Evolutionary conservation across 2,329 filamentous ascomycete species (phyloP), one percentile per base, ranked within the genome.

Genomic region (Escovopsis weberi): DNA sequence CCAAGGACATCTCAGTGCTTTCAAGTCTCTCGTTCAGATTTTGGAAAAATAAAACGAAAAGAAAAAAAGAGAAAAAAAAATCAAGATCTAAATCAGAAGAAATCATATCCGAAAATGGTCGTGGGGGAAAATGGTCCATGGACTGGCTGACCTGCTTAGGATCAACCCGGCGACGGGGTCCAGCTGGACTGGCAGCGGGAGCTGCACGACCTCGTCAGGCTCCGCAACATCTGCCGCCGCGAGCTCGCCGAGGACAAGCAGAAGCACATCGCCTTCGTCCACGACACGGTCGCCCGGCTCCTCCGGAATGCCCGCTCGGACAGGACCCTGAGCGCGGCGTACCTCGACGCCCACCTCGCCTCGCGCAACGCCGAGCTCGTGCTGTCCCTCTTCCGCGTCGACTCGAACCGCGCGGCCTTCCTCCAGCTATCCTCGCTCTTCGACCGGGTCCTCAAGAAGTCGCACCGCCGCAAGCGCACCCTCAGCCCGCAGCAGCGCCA

Each of bases 371-470:
- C 66, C 33, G 42, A 61, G 15, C 48, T 74, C 33, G 59, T 78
- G 7, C 48, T 55, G 7, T n/a, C 59, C 8, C 54, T 72, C 44
- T 69, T 75, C 50, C 48, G 57, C n/a, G 56, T 65, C 3, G 59
- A 65, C 7, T 56, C 63, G 19, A 80, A 77, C 47, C 64, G 72
- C 39, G 66, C 74, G 43, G 67, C 70, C 26, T 78, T 85, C 53
- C 62, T 87, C 30, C 74, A 72, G 48, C 68, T 71, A 11, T 86
- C 81, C 1, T 74, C 68, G 18, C 65, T 85, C 2, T 84, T 75
- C 55, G 63, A 70, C 10, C 68, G 72, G n/a, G 70, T 73, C 15
- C 38, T 38, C 41, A 45, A 34, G 19, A 26, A 32, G 12, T 41
- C 40, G 38, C 34, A 39, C 26, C 36, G 35, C 11, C 5, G 37